Evolutionary conservation across 495 filamentous ascomycete species (phyloP).

Genomic region (Aspergillus cristatus): DNA sequence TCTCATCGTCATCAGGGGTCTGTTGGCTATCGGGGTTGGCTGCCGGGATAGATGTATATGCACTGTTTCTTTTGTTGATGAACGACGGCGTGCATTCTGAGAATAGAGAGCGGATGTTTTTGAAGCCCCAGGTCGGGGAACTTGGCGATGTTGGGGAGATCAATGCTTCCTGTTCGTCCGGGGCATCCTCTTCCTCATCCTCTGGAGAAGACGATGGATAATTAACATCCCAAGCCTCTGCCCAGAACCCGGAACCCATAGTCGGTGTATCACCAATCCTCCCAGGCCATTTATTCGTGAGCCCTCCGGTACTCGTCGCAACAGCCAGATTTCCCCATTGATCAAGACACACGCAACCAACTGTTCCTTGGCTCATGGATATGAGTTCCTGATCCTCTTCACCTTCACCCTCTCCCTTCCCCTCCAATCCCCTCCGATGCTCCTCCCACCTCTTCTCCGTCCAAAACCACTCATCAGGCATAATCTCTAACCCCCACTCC

Average conservation of each 20-base stretch:
- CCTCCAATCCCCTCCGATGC: constrained; percentile 57
- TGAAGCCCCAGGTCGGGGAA: neutral
- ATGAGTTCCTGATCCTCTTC: constrained; percentile 18
- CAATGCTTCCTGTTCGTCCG: constrained; percentile 1
- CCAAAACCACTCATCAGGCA: constrained; percentile 65
- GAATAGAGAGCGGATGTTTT: constrained; percentile 15
- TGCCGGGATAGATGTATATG: constrained; percentile 7
- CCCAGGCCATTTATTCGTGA: constrained; percentile 83
- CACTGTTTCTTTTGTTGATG: neutral
- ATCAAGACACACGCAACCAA: constrained; percentile 75
- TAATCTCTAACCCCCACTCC: constrained; percentile 60
- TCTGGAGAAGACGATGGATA: neutral
- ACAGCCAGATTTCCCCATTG: constrained; percentile 59
- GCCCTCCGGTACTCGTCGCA: constrained; percentile 78
- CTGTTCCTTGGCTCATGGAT: constrained; percentile 61
- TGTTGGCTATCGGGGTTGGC: no score
- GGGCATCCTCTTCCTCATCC: neutral
- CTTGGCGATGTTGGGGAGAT: neutral
- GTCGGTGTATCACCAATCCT: constrained; percentile 84
- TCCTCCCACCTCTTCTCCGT: constrained; percentile 76
- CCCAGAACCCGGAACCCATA: constrained; percentile 83
- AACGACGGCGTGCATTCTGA: constrained; percentile 46
- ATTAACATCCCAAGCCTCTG: constrained; percentile 68
- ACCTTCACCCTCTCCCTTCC: no score
- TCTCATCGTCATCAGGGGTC: no score